Conservation (phyloP, 2,329 filamentous ascomycete genomes). For the Dothistroma pini region DNA sequence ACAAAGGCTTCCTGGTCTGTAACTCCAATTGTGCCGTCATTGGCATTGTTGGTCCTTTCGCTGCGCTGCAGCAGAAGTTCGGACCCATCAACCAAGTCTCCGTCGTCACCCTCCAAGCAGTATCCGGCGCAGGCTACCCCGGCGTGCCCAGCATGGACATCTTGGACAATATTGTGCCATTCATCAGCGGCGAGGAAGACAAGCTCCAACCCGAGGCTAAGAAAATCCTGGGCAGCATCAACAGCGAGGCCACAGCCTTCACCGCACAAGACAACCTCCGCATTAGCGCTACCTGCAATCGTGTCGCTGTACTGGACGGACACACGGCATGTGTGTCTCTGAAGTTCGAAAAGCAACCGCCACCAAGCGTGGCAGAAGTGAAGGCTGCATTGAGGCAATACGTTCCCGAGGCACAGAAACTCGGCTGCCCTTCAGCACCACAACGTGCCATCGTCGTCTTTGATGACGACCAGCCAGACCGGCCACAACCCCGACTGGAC, state of each 20-base stretch:
- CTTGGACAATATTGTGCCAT: conserved; percentile 92
- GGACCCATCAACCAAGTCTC: conserved; percentile 73
- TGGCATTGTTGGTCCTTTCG: conserved; percentile 90
- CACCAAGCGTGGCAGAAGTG: conserved; percentile 71
- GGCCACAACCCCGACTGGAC: conserved; percentile 88
- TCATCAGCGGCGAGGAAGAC: conserved; percentile 89
- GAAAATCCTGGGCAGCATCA: conserved; percentile 83
- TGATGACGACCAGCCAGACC: conserved; percentile 68
- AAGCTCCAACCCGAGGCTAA: conserved; percentile 93
- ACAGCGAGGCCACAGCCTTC: conserved; percentile 68
- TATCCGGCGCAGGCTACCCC: conserved; percentile 88
- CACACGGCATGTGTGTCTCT: conserved; percentile 94
- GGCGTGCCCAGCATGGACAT: conserved; percentile 93
- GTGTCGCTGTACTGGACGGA: conserved; percentile 91
- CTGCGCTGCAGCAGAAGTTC: conserved; percentile 80
- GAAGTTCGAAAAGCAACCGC: conserved; percentile 70
- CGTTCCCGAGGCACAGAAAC: conserved; percentile 71
- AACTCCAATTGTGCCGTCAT: conserved; percentile 99
- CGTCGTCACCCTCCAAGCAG: conserved; percentile 91
- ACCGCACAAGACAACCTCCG: conserved; percentile 69
- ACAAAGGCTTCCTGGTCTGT: conserved; percentile 90
- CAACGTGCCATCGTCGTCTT: conserved; percentile 78
- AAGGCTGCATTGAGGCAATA: conserved; percentile 77
- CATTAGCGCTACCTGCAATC: conserved; percentile 85
- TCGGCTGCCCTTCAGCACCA: conserved; percentile 87